A percentile compares a stretch with the other conserved stretches of the same genome.
Evolutionary conservation across 2,329 filamentous ascomycete species (phyloP).

Genomic region (Raffaelea ambrosiae): DNA sequence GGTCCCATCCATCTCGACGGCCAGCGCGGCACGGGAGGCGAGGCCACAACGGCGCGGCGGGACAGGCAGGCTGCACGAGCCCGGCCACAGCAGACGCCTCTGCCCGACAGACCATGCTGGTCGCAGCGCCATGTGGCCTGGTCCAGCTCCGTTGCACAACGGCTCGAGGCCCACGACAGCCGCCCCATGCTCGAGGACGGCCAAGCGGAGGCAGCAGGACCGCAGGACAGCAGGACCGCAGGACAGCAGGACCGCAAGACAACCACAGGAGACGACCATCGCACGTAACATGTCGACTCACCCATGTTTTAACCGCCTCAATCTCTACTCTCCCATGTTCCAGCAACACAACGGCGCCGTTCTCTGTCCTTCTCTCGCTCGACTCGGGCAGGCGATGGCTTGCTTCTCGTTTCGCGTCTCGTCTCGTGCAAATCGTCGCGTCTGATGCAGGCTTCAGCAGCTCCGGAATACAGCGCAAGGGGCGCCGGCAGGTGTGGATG

Average conservation of each 20-base stretch:
- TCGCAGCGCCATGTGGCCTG: neutral
- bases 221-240: neutral
- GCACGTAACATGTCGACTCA: slow-evolving; percentile 2
- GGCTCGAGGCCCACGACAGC: slow-evolving; percentile 9
- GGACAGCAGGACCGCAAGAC: neutral
- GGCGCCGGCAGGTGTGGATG: too few relatives aligned
- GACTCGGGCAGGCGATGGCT: too few relatives aligned
- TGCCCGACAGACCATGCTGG: neutral
- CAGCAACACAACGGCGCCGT: neutral
- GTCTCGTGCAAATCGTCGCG: too few relatives aligned
- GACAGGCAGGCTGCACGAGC: neutral
- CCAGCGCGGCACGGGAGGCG: too few relatives aligned
- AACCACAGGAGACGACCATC: neutral
- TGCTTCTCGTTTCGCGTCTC: too few relatives aligned
- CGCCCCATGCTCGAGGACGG: slow-evolving; percentile 1
- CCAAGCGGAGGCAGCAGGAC: too few relatives aligned
- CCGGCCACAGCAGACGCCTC: neutral
- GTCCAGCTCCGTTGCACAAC: slow-evolving; percentile 5
- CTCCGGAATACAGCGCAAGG: too few relatives aligned
- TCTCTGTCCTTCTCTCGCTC: too few relatives aligned
- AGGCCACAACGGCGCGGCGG: too few relatives aligned
- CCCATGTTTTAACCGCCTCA: slow-evolving; percentile 12
- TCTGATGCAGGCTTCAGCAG: too few relatives aligned
- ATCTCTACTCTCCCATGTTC: slow-evolving; percentile 9
- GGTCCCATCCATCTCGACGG: too few relatives aligned